Conservation (phyloP, 345 rosid genomes). For the Microcos paniculata region DNA sequence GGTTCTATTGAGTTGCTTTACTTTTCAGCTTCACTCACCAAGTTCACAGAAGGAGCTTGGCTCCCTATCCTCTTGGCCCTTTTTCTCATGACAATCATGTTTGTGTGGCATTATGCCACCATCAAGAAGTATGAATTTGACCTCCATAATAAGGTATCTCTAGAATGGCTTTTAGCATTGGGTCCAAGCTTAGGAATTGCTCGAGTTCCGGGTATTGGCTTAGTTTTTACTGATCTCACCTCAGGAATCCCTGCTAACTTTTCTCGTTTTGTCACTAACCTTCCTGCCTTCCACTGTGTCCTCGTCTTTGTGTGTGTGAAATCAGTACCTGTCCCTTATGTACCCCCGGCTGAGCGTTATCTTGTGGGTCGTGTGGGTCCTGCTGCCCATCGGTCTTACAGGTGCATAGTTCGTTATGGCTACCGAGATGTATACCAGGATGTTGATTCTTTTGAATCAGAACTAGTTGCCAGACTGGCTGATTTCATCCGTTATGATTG, state of each 20-base stretch:
- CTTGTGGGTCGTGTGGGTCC: conserved; percentile 97
- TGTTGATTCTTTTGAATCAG: conserved; percentile 79
- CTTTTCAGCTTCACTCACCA: conserved; percentile 97
- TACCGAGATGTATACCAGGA: conserved; percentile 98
- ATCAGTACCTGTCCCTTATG: conserved; percentile 90
- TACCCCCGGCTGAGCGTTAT: conserved; percentile 87
- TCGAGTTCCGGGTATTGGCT: conserved; percentile 90
- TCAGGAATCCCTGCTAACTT: conserved; percentile 97
- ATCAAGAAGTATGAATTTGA: conserved; percentile 91
- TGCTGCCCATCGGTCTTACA: conserved; percentile 73
- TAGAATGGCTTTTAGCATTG: conserved; percentile 94
- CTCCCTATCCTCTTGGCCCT: conserved; percentile 96
- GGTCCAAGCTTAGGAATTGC: conserved; percentile 92
- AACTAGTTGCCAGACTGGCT: conserved; percentile 61
- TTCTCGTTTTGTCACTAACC: conserved; percentile 97
- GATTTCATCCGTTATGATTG: conserved; percentile 81
- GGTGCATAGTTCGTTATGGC: conserved; percentile 90
- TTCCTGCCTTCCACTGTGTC: conserved; percentile 92
- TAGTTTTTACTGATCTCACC: conserved; percentile 90
- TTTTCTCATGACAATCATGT: conserved; percentile 83
- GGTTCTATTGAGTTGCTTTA: conserved; percentile 87
- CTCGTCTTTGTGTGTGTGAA: conserved; percentile 91
- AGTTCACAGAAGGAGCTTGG: conserved; percentile 98
- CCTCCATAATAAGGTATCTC: conserved; percentile 92
- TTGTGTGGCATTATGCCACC: conserved; percentile 95